Conservation (phyloP, 495 filamentous ascomycete genomes). For the Pyrenopolyporus hunteri region DNA sequence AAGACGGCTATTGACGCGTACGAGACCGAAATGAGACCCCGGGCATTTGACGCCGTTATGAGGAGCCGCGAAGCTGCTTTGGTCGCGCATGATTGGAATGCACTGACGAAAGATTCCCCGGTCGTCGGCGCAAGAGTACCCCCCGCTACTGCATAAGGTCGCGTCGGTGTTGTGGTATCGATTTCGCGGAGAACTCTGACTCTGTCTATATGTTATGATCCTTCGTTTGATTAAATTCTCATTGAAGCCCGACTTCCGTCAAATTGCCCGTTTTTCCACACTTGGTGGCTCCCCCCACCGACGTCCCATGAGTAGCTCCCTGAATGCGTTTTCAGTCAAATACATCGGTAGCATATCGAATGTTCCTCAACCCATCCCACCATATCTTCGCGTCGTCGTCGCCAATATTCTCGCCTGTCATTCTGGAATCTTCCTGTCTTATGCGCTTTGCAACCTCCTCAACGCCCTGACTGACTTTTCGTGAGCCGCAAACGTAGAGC, state of each 20-base stretch:
- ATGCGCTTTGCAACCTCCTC: slow-evolving; percentile 58
- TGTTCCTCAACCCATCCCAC: slow-evolving; percentile 59
- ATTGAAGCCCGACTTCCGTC: too few relatives aligned
- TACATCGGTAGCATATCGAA: slow-evolving; percentile 67
- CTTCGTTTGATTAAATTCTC: too few relatives aligned
- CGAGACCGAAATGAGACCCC: slow-evolving; percentile 56
- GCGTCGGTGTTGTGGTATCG: neutral
- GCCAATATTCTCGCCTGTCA: slow-evolving; percentile 10
- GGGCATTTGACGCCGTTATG: slow-evolving; percentile 55
- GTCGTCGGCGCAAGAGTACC: slow-evolving; percentile 10
- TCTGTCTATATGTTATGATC: too few relatives aligned
- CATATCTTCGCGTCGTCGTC: slow-evolving; percentile 55
- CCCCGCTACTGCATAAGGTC: slow-evolving; percentile 2
- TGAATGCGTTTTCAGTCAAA: slow-evolving; percentile 57
- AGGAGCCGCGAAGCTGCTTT: slow-evolving; percentile 62
- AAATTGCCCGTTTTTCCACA: too few relatives aligned
- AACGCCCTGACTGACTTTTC: slow-evolving; percentile 21
- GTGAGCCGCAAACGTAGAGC: slow-evolving; percentile 67
- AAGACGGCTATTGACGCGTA: slow-evolving; percentile 49
- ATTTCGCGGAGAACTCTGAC: too few relatives aligned
- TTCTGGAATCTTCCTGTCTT: slow-evolving; percentile 53
- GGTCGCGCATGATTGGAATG: slow-evolving; percentile 58
- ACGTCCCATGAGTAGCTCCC: neutral
- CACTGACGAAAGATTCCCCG: slow-evolving; percentile 40
- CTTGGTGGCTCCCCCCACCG: too few relatives aligned